Conservation (phyloP, 176 grass and related monocot genomes). For the Melocanna baccifera region DNA sequence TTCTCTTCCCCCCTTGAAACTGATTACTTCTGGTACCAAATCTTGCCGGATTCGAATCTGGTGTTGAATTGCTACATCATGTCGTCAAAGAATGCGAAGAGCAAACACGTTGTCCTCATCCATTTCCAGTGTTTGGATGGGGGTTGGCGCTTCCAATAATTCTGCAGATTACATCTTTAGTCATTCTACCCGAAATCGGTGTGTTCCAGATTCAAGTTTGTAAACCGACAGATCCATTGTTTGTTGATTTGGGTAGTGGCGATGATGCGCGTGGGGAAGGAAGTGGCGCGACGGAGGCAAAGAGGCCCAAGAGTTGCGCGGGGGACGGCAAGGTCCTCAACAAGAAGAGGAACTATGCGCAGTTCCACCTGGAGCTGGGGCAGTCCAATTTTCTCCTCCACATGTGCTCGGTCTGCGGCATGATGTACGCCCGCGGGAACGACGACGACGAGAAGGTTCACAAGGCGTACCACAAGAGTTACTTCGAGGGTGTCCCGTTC, state of each 20-base stretch:
- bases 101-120: background rate
- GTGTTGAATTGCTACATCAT: background rate
- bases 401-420: constrained; percentile 68
- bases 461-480: constrained; percentile 72
- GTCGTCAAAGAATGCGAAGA: background rate
- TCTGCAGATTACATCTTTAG: background rate
- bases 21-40: background rate
- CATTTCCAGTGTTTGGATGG: background rate
- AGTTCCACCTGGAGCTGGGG: constrained; percentile 91
- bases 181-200: background rate
- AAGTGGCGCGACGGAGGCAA: background rate
- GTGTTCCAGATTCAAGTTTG: background rate
- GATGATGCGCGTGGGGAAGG: background rate
- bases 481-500: constrained; percentile 62
- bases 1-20: background rate
- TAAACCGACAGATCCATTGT: background rate
- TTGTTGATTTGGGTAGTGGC: background rate
- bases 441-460: constrained; percentile 77
- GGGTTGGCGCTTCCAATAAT: background rate
- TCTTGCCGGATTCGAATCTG: background rate
- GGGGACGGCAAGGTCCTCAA: constrained; percentile 37
- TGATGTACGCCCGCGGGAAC: constrained; percentile 81
- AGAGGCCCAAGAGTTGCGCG: background rate
- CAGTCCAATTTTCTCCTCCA: constrained; percentile 82
- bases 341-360: constrained; percentile 80